Conservation (phyloP, 371 early-diverging fungal species). For the Umbelopsis sp. region DNA sequence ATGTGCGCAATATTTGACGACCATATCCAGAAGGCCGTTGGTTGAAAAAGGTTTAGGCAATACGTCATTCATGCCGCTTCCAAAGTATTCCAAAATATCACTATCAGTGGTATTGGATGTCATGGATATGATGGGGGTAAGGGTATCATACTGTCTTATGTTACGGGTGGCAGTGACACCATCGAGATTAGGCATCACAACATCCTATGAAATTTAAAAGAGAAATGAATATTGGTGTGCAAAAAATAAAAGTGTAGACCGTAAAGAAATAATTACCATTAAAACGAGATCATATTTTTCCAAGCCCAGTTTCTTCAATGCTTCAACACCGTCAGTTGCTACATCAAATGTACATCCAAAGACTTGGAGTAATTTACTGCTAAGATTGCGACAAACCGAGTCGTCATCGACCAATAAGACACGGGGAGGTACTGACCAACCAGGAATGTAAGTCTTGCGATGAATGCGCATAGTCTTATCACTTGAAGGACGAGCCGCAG, state of each 20-base stretch:
- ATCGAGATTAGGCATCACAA: slow-evolving; percentile 78
- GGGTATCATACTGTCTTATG: slow-evolving; percentile 75
- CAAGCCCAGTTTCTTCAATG: slow-evolving; percentile 64
- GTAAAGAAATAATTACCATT: slow-evolving; percentile 56
- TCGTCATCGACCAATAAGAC: slow-evolving; percentile 83
- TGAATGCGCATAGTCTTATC: slow-evolving; percentile 22
- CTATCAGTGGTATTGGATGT: slow-evolving; percentile 72
- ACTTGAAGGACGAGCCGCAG: background rate
- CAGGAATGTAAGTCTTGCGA: slow-evolving; percentile 34
- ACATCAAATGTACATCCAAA: slow-evolving; percentile 77
- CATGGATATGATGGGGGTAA: slow-evolving; percentile 82
- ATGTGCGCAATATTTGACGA: slow-evolving; percentile 70
- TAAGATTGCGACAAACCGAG: slow-evolving; percentile 66
- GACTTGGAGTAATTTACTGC: slow-evolving; percentile 62
- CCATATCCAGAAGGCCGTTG: slow-evolving; percentile 51
- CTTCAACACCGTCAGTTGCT: slow-evolving; percentile 76
- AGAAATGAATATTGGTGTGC: background rate
- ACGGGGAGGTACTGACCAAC: slow-evolving; percentile 71
- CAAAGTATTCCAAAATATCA: slow-evolving; percentile 72
- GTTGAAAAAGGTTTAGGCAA: slow-evolving; percentile 80
- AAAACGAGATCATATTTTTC: slow-evolving; percentile 79
- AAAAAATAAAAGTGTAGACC: background rate
- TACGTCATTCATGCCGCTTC: slow-evolving; percentile 83
- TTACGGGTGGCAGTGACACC: slow-evolving; percentile 73
- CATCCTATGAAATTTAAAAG: slow-evolving; percentile 52